Conservation (phyloP, 2,329 filamentous ascomycete species). For the Fonsecaea pedrosoi region DNA sequence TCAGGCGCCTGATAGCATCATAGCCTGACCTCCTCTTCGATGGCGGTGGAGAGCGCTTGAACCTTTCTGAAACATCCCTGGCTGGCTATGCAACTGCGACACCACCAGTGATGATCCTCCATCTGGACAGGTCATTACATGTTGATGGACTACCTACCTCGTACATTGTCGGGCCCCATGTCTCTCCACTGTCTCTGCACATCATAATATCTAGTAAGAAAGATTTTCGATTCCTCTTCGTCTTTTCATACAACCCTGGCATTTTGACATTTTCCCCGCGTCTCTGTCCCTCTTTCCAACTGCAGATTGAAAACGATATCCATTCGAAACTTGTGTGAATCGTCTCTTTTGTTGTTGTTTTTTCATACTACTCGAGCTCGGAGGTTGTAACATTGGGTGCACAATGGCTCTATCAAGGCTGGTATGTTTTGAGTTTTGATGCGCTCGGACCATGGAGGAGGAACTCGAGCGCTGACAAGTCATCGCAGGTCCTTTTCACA, state of each 20-base stretch:
- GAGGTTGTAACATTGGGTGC: neutral
- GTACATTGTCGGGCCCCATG: neutral
- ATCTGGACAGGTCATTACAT: neutral
- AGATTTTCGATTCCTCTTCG: conserved; percentile 2
- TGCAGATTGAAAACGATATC: neutral
- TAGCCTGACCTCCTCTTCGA: conserved; percentile 10
- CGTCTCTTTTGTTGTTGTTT: neutral
- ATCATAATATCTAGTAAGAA: conserved; percentile 8
- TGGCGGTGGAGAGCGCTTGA: neutral
- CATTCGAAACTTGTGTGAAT: neutral
- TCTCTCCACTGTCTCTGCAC: conserved; percentile 3
- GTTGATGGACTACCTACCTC: neutral
- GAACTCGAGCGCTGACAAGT: conserved; percentile 13
- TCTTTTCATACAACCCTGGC: neutral
- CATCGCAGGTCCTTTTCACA: conserved; percentile 20
- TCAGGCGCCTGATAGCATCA: conserved; percentile 6
- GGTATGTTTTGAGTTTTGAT: conserved; percentile 8
- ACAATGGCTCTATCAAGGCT: conserved; percentile 20
- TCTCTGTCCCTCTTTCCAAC: neutral
- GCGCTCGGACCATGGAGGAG: neutral
- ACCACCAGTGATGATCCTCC: neutral
- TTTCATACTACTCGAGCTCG: neutral
- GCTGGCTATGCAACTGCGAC: conserved; percentile 2
- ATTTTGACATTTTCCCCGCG: neutral
- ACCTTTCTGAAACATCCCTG: conserved; percentile 10